Evolutionary conservation across 2,329 filamentous ascomycete genomes (phyloP), one percentile per base, ranked within the genome.

Genomic region (Cordyceps tenuipes): DNA sequence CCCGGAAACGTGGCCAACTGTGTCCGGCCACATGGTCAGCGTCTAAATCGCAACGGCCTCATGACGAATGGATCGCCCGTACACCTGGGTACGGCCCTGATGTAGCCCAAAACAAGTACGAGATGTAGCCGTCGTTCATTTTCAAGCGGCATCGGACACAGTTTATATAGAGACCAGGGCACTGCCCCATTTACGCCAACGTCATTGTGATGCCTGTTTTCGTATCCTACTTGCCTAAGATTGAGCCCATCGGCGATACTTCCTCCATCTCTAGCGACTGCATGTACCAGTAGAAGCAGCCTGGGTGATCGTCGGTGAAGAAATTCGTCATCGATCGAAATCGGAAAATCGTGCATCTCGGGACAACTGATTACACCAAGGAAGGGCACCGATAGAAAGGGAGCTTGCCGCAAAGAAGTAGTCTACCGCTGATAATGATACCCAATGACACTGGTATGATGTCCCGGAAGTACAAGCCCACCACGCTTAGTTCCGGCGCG

Each of bases 371-470:
- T 2, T 15, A 34, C 34, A 44, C 2, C 39, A 3, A 43, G 2
- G 39, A 17, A 43, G 15, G n/a, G 39, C 36, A 2, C 39, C n/a
- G 39, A n/a, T 15, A n/a, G 21, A 53, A 1, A 29, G 6, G n/a
- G 9, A 17, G 19, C 23, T 44, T 31, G 21, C 39, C 41, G 46
- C 39, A 55, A 62, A 82, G 23, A 81, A n/a, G n/a, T 1, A 81
- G 47, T 0, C 69, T 73, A 3, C 80, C 80, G 0, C 80, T 80
- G 3, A 82, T 63, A 34, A 79, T 76, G 63, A 82, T 82, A 0
- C 79, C 80, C 3, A 82, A 63, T 15, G 76, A 61, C 0, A 77
- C 73, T 0, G 79, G 80, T 34, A 82, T 78, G 63, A 81, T 75
- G 2, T 82, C 81, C 77, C 77, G 77, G 39, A 43, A n/a, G 17